Conservation (phyloP, 805 yeast species). For the Suhomyces xylopsoci region DNA sequence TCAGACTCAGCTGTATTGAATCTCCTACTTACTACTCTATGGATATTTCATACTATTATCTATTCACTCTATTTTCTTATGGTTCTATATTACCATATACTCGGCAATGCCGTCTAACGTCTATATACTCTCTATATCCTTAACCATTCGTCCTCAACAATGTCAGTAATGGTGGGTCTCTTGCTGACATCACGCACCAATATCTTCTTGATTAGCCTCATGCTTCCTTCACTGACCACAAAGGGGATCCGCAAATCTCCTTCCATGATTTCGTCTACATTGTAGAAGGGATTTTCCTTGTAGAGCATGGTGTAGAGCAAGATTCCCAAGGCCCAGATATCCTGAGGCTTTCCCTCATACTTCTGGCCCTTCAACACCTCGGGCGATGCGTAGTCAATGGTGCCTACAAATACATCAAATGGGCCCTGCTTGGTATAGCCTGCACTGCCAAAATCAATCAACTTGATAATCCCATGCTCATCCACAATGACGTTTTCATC, state of each 20-base stretch:
- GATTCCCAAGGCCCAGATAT: constrained; percentile 95
- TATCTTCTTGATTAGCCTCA: constrained; percentile 59
- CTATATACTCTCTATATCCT: neutral
- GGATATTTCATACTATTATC: too few relatives aligned
- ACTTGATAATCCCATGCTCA: constrained; percentile 70
- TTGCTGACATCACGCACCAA: constrained; percentile 62
- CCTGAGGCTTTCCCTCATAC: constrained; percentile 92
- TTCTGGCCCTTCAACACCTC: constrained; percentile 88
- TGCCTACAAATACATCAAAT: constrained; percentile 95
- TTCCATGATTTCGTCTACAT: constrained; percentile 92
- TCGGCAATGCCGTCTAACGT: neutral
- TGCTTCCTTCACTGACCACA: constrained; percentile 59
- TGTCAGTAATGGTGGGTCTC: constrained; percentile 74
- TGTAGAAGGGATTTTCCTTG: constrained; percentile 93
- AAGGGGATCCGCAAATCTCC: constrained; percentile 76
- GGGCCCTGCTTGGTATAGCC: constrained; percentile 90
- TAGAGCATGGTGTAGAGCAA: constrained; percentile 83
- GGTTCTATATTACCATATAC: neutral
- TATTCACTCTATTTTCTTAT: too few relatives aligned
- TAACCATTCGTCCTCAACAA: constrained; percentile 70
- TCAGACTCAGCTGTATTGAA: too few relatives aligned
- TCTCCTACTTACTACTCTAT: too few relatives aligned
- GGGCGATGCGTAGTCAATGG: constrained; percentile 96
- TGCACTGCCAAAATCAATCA: constrained; percentile 95
- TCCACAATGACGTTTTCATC: constrained; percentile 93